Conservation (phyloP, 148 eudicot genomes). For the Silene conica region DNA sequence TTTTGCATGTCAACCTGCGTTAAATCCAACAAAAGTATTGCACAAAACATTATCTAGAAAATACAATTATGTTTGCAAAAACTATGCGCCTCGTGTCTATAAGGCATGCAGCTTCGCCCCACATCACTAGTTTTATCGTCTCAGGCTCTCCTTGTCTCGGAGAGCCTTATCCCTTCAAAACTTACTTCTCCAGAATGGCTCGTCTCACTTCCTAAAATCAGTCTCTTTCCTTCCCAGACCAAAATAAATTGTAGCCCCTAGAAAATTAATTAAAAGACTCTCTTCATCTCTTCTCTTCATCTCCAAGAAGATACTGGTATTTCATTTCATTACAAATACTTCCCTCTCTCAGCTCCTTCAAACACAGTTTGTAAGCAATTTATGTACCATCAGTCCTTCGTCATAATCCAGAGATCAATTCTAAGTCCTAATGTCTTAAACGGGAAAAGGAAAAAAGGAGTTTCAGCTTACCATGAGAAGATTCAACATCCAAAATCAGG, state of each 20-base stretch:
- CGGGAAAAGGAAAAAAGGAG: not conserved
- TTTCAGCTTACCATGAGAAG: slow-evolving; percentile 52
- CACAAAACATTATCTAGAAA: too few species aligned
- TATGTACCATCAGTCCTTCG: not conserved
- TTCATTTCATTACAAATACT: not conserved
- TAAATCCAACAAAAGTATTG: too few species aligned
- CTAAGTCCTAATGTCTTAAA: not conserved
- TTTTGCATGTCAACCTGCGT: too few species aligned
- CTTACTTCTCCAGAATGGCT: not conserved
- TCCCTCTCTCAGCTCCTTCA: not conserved
- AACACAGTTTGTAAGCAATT: not conserved
- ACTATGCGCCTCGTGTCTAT: too few species aligned
- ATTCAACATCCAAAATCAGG: slow-evolving; percentile 61
- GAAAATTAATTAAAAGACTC: not conserved
- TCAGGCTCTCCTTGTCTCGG: too few species aligned
- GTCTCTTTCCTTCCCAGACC: not conserved
- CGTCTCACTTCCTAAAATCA: not conserved
- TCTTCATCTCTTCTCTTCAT: not conserved
- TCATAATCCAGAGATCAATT: not conserved
- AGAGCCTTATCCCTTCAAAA: too few species aligned
- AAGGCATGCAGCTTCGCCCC: too few species aligned
- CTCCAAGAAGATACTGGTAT: not conserved
- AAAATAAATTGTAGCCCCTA: not conserved
- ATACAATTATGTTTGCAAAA: too few species aligned
- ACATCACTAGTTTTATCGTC: too few species aligned